These are phyloP conservation scores for Rhododendron vialii DNA, from an alignment of 148 eudicot genomes.

Conservation along the genomic window DNA sequence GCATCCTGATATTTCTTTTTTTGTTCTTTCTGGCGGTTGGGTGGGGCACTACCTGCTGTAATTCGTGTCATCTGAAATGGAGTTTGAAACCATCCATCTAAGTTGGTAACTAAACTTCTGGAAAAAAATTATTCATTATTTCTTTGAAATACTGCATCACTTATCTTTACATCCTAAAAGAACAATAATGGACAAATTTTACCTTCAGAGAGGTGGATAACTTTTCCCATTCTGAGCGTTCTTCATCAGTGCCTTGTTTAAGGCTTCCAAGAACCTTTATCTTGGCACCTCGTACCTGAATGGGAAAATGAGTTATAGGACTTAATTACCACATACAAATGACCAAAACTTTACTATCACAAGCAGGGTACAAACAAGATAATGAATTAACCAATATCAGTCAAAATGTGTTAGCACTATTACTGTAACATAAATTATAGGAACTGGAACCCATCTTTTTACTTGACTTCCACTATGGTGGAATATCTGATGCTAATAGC, in stretches of 20 bases:
- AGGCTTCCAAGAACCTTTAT: conserved; percentile 74
- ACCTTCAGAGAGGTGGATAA: conserved; percentile 73
- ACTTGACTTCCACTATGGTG: background rate
- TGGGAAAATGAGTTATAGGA: background rate
- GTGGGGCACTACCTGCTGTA: background rate
- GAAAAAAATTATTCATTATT: background rate
- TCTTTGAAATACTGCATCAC: background rate
- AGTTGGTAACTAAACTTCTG: background rate
- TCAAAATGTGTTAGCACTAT: background rate
- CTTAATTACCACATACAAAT: background rate
- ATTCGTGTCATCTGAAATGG: background rate
- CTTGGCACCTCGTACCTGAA: conserved; percentile 88
- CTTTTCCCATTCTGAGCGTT: conserved; percentile 68
- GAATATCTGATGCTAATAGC: background rate
- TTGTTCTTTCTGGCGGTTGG: background rate
- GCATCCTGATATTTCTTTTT: background rate
- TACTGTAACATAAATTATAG: background rate
- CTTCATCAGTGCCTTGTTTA: conserved; percentile 69
- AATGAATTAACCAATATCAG: background rate
- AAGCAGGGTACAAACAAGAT: background rate
- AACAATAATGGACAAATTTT: conserved; percentile 1
- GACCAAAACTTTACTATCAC: background rate
- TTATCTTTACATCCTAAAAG: background rate
- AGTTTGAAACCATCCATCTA: background rate
- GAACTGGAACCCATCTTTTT: background rate